A percentile compares a stretch with the other conserved stretches of the same genome.
Conservation (phyloP, 1,284 basidiomycete genomes). For the Ganoderma meredithae region DNA sequence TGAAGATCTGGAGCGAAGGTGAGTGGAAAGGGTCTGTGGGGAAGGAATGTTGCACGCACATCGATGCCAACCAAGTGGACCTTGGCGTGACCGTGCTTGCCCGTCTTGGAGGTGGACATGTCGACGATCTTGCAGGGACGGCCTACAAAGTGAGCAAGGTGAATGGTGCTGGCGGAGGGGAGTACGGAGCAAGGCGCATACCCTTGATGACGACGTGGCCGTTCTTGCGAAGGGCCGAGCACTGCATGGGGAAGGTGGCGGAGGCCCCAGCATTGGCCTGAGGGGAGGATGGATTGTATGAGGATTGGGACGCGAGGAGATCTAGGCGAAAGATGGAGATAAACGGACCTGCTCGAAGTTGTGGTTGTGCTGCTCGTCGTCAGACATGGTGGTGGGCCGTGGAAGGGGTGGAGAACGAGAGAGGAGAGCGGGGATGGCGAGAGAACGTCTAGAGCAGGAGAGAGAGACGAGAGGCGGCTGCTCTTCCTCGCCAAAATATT, state of each 20-base stretch:
- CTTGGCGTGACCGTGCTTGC: slow-evolving; percentile 99
- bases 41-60: slow-evolving; percentile 59
- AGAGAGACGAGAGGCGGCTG: slow-evolving; percentile 23
- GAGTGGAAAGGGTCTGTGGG: slow-evolving; percentile 9
- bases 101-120: slow-evolving; percentile 99
- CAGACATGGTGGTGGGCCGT: slow-evolving; percentile 71
- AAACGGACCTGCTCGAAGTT: slow-evolving; percentile 79
- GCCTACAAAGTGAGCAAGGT: slow-evolving; percentile 48
- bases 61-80: slow-evolving; percentile 98
- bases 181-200: slow-evolving; percentile 32
- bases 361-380: slow-evolving; percentile 92
- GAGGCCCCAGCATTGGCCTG: slow-evolving; percentile 86
- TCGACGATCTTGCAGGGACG: slow-evolving; percentile 99
- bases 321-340: slow-evolving; percentile 17
- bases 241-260: slow-evolving; percentile 93
- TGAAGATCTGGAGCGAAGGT: slow-evolving; percentile 82
- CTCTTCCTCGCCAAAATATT: slow-evolving; percentile 26
- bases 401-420: slow-evolving; percentile 19
- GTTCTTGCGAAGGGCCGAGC: slow-evolving; percentile 94
- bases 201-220: slow-evolving; percentile 99
- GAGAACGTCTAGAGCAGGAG: slow-evolving; percentile 31
- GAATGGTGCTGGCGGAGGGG: too few relatives aligned
- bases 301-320: slow-evolving; percentile 11
- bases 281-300: slow-evolving; percentile 24
- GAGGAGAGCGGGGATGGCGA: slow-evolving; percentile 27